These are phyloP conservation scores for Cercophora scortea DNA, from an alignment of 495 filamentous ascomycete genomes.

Conservation along the genomic window DNA sequence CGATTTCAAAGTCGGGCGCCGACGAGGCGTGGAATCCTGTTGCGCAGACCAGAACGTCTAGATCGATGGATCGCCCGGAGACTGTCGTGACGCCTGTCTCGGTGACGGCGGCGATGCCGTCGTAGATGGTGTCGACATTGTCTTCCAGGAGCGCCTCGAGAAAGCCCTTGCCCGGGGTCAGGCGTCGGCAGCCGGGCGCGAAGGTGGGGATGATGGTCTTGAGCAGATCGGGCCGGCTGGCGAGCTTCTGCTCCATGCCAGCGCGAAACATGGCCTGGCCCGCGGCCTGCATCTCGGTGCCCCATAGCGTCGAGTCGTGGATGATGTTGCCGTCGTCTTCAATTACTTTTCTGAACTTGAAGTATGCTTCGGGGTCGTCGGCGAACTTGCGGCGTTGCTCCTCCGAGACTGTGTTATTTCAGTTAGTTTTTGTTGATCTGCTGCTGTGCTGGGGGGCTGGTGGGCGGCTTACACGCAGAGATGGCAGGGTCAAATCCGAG, in stretches of 20 bases:
- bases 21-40: conserved; percentile 57
- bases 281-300: conserved; percentile 22
- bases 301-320: conserved; percentile 28
- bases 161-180: conserved; percentile 65
- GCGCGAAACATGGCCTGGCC: conserved; percentile 14
- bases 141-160: conserved; percentile 55
- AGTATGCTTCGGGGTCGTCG: conserved; percentile 21
- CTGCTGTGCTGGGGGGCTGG: not conserved
- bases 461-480: conserved; percentile 23
- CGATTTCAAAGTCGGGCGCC: conserved; percentile 52
- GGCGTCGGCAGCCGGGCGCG: conserved; percentile 59
- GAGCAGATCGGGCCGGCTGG: conserved; percentile 27
- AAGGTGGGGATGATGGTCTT: conserved; percentile 48
- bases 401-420: conserved; percentile 18
- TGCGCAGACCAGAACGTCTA: conserved; percentile 56
- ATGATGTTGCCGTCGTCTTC: conserved; percentile 28
- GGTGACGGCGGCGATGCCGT: conserved; percentile 46
- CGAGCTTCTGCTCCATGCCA: conserved; percentile 26
- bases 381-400: conserved; percentile 26
- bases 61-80: conserved; percentile 19
- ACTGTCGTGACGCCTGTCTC: conserved; percentile 41
- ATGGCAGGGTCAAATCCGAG: conserved; percentile 29
- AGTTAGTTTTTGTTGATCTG: not conserved
- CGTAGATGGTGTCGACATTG: conserved; percentile 54
- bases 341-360: conserved; percentile 33